phyloP scores from a whole-genome alignment of 306 rosid species.

The Quercus parvula region DNA sequence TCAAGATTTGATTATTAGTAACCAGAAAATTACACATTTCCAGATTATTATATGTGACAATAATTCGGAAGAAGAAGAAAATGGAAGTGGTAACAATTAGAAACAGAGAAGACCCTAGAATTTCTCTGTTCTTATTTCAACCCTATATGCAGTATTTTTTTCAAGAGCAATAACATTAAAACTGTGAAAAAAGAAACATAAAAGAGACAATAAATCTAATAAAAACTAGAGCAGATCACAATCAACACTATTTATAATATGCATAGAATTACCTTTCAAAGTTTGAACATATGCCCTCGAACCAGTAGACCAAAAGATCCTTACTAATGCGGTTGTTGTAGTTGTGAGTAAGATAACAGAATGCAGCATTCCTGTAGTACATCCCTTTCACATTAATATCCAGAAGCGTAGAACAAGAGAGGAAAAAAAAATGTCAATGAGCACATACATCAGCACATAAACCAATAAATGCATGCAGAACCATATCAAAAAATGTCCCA shows the following conservation, averaged over 20 bases:
- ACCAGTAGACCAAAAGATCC: constrained; percentile 77
- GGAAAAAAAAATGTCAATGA: neutral
- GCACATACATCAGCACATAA: neutral
- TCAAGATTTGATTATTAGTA: neutral
- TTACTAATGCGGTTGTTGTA: constrained; percentile 50
- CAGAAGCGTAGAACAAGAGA: neutral
- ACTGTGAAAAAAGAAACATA: neutral
- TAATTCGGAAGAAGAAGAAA: neutral
- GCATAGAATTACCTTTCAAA: constrained; percentile 64
- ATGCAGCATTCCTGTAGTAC: constrained; percentile 67
- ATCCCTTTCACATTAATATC: constrained; percentile 19
- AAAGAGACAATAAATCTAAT: neutral
- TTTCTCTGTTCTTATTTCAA: neutral
- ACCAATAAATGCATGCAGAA: neutral
- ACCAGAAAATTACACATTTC: neutral
- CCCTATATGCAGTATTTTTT: constrained; percentile 1
- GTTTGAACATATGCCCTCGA: constrained; percentile 65
- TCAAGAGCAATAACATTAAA: constrained; percentile 8
- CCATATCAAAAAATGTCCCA: constrained; percentile 8
- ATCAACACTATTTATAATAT: neutral
- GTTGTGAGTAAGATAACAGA: constrained; percentile 65
- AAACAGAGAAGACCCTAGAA: neutral
- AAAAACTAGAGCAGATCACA: constrained; percentile 7
- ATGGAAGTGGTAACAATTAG: neutral
- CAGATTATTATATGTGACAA: neutral